Conservation (phyloP, 1,139 yeast species). For the Blastobotrys malaysiensis region DNA sequence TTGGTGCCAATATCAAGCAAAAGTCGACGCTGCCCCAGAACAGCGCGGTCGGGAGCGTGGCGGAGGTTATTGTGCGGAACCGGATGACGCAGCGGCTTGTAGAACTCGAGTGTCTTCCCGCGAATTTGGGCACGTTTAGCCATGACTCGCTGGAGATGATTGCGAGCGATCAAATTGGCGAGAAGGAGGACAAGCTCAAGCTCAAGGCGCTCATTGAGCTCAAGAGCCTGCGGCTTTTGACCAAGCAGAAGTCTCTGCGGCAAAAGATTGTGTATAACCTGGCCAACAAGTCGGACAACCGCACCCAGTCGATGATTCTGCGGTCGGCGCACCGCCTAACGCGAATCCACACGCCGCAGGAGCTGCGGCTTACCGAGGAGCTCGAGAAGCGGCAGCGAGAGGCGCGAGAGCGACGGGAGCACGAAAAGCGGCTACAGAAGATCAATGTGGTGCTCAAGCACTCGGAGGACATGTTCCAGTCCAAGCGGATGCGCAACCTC, state of each 20-base stretch:
- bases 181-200: constrained; percentile 44
- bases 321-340: constrained; percentile 41
- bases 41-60: constrained; percentile 24
- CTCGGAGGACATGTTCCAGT: constrained; percentile 27
- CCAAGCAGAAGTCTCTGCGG: constrained; percentile 81
- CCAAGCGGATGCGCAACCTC: neutral
- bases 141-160: constrained; percentile 37
- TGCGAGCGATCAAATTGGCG: constrained; percentile 44
- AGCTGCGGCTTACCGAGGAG: constrained; percentile 57
- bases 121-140: constrained; percentile 61
- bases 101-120: constrained; percentile 72
- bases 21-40: constrained; percentile 4
- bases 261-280: constrained; percentile 63
- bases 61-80: constrained; percentile 36
- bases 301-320: constrained; percentile 29
- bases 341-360: constrained; percentile 61
- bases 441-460: constrained; percentile 38
- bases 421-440: constrained; percentile 31
- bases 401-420: constrained; percentile 44
- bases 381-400: constrained; percentile 51
- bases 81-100: constrained; percentile 60
- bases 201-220: constrained; percentile 70
- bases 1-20: neutral
- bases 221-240: constrained; percentile 69
- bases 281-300: constrained; percentile 36